phyloP scores from a whole-genome alignment of 2,329 filamentous ascomycete genomes.

The Periconia sp. region DNA sequence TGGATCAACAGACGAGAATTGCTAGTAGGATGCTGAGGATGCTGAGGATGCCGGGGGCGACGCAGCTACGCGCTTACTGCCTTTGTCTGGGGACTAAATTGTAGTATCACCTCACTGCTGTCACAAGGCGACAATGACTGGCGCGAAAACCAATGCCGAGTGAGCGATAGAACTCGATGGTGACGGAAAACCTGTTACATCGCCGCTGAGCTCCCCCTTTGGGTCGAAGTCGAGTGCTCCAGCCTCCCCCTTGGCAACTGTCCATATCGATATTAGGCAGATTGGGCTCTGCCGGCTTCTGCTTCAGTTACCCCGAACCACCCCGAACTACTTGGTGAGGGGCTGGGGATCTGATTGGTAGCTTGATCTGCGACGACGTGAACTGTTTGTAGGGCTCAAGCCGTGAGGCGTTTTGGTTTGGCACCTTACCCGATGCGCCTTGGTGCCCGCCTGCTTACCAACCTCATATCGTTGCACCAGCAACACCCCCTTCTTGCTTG shows the following conservation, averaged over 20 bases:
- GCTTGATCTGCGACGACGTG: conserved; percentile 24
- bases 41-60: conserved; percentile 12
- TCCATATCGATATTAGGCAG: conserved; percentile 39
- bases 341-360: conserved; percentile 36
- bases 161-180: conserved; percentile 1
- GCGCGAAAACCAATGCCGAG: background rate
- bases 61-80: conserved; percentile 26
- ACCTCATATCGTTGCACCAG: no score
- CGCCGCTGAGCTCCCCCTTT: conserved; percentile 5
- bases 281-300: conserved; percentile 33
- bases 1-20: conserved; percentile 10
- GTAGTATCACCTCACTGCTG: background rate
- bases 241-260: conserved; percentile 38
- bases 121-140: conserved; percentile 1
- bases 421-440: conserved; percentile 1
- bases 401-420: background rate
- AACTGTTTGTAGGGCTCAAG: conserved; percentile 8
- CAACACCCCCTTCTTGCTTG: no score
- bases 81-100: conserved; percentile 14
- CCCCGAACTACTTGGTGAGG: conserved; percentile 27
- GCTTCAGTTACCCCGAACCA: conserved; percentile 27
- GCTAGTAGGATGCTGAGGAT: conserved; percentile 10
- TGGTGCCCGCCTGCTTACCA: background rate
- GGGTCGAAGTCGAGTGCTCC: conserved; percentile 17
- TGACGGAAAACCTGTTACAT: conserved; percentile 9